Evolutionary conservation across 169 alveolate species (phyloP).

Genomic region (Plasmodium cynomolgi): DNA sequence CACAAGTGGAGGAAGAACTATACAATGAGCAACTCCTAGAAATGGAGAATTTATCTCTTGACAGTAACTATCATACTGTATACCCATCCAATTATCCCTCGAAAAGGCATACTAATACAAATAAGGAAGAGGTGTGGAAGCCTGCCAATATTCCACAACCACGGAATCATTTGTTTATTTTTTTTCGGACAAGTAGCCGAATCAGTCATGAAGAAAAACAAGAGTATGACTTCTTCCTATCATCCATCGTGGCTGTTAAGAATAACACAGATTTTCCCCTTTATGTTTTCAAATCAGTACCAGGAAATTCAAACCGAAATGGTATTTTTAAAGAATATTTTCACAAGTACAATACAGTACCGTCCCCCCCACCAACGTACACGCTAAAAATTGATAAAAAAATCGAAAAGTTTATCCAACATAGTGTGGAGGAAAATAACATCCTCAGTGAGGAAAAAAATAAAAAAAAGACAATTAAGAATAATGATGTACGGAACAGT

Average conservation of each 20-base stretch:
- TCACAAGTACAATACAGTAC: slow-evolving; percentile 52
- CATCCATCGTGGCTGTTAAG: slow-evolving; percentile 70
- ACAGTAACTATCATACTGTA: slow-evolving; percentile 18
- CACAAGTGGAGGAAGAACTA: slow-evolving; percentile 58
- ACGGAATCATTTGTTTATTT: slow-evolving; percentile 50
- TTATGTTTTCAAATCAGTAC: slow-evolving; percentile 59
- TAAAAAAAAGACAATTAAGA: background rate
- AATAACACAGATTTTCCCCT: slow-evolving; percentile 70
- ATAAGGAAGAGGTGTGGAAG: slow-evolving; percentile 34
- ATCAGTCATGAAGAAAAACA: slow-evolving; percentile 74
- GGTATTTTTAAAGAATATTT: slow-evolving; percentile 67
- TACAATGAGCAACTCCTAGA: slow-evolving; percentile 56
- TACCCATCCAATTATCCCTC: slow-evolving; percentile 44
- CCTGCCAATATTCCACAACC: slow-evolving; percentile 69
- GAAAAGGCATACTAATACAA: slow-evolving; percentile 13
- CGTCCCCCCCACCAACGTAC: slow-evolving; percentile 75
- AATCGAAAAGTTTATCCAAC: slow-evolving; percentile 46
- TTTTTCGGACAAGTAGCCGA: slow-evolving; percentile 59
- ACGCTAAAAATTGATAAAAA: slow-evolving; percentile 67
- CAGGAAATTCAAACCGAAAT: slow-evolving; percentile 49
- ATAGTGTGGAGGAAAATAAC: background rate
- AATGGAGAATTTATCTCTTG: slow-evolving; percentile 12
- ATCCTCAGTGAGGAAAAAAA: background rate
- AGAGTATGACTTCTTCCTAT: slow-evolving; percentile 63
- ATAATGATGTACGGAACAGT: background rate